Percentiles rank a stretch among this genome's conserved stretches.
These are phyloP conservation scores for Fereydounia khargensis DNA, from an alignment of 1,284 basidiomycete genomes.

Conservation along the genomic window DNA sequence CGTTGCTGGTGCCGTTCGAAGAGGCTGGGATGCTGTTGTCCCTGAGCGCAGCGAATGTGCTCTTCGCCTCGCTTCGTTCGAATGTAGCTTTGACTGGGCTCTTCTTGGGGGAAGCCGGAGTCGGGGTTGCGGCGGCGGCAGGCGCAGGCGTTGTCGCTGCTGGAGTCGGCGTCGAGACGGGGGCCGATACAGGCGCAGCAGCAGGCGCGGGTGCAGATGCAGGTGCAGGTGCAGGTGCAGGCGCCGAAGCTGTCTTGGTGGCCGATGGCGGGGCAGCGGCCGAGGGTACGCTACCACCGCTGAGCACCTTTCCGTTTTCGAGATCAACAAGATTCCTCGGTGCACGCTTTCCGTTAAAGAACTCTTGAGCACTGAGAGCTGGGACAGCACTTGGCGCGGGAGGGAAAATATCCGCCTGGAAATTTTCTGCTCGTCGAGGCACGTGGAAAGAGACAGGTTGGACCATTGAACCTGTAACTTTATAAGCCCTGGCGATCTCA, in stretches of 20 bases:
- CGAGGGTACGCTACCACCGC: slow-evolving; percentile 11
- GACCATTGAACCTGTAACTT: slow-evolving; percentile 72
- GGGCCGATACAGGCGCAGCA: slow-evolving; percentile 10
- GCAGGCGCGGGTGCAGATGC: slow-evolving; percentile 5
- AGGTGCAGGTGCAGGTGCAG: slow-evolving; percentile 4
- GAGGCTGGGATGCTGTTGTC: neutral
- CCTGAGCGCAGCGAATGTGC: slow-evolving; percentile 1
- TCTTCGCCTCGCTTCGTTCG: neutral
- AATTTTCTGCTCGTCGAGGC: slow-evolving; percentile 82
- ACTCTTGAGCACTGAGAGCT: slow-evolving; percentile 76
- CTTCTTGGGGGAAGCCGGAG: neutral
- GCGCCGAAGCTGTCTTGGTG: slow-evolving; percentile 6
- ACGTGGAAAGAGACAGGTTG: slow-evolving; percentile 92
- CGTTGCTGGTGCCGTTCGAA: slow-evolving; percentile 1
- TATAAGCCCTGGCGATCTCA: slow-evolving; percentile 94
- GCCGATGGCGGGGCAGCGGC: slow-evolving; percentile 6
- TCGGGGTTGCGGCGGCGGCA: neutral
- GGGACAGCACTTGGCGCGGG: slow-evolving; percentile 79
- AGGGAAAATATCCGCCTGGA: slow-evolving; percentile 93
- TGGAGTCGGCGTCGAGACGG: slow-evolving; percentile 3
- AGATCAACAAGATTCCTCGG: slow-evolving; percentile 66
- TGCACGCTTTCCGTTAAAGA: slow-evolving; percentile 67
- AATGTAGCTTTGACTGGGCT: neutral
- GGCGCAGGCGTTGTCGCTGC: slow-evolving; percentile 1
- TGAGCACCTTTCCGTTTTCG: slow-evolving; percentile 51